Base-by-base conservation (phyloP, 2,329 filamentous ascomycete species). In the Teratosphaeria viscida region DNA sequence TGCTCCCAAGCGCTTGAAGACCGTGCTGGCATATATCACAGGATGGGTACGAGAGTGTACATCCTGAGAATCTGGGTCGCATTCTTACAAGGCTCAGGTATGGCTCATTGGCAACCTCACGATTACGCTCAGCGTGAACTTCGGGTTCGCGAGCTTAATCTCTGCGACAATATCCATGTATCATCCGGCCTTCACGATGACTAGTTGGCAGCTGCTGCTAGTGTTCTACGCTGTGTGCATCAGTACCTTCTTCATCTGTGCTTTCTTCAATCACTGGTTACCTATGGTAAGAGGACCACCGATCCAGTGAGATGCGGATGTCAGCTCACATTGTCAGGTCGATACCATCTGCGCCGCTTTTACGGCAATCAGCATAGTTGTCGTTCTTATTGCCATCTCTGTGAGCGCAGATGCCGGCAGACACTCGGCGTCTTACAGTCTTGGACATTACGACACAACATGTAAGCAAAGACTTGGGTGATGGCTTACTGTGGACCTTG, bases 151-250 rank as follows among this genome's bases (percentile, higher is more conserved):
- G 3, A 71, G 77, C 14, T 80, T 85, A 54, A 73, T 84, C 37
- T 58, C 61, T 14, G 66, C 62, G 67, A 73, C 82, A 39, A 73
- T 81, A 61, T 76, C 76, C 37, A 78, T 85, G 64, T 85, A 80
- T 64, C 77, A 82, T 57, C 79, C 81, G 0, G 76, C 79, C 60
- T 83, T 79, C 69, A 74, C 68, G 0, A 74, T 81, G 54, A 79
- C 77, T 52, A 70, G 77, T 32, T 90, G 86, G 78, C 86, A 90
- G 71, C 77, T 88, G 19, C 84, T 88, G 60, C 76, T 90, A 26
- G 84, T 89, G 63, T 90, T 90, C 75, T 81, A 88, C 65, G 86
- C 76, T 55, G 79, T 90, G 63, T 88, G 85, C 23, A 66, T 90
- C 1, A 65, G 85, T 23, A 85, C 82, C 62, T 84, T 89, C 63